phyloP scores from a whole-genome alignment of 208 protist genomes.

The Leishmania arabica region DNA sequence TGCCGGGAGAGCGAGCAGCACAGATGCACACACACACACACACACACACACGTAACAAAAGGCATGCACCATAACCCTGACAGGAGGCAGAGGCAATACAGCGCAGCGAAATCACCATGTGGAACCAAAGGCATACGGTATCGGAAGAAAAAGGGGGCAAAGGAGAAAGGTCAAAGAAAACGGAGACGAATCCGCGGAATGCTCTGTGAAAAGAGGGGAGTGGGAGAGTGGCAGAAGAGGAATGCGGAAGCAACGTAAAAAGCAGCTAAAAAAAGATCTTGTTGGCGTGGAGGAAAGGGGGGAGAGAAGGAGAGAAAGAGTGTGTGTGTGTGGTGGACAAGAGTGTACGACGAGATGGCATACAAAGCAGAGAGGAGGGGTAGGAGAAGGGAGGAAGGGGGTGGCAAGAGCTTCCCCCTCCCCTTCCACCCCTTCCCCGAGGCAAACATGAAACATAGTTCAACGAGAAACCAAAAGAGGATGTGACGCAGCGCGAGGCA shows the following conservation, averaged over 20 bases:
- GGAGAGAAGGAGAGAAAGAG: not conserved
- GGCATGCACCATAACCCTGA: not conserved
- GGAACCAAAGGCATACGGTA: not conserved
- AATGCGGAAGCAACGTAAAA: constrained; percentile 1
- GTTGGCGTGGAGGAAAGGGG: not conserved
- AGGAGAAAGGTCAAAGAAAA: constrained; percentile 4
- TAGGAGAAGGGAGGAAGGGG: not conserved
- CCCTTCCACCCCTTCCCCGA: not conserved
- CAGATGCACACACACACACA: not conserved
- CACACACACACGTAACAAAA: not conserved
- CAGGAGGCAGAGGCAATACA: not conserved
- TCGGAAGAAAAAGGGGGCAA: not conserved
- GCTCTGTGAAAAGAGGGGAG: not conserved
- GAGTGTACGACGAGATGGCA: not conserved
- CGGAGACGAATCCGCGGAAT: no score
- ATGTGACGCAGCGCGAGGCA: not conserved
- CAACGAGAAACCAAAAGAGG: not conserved
- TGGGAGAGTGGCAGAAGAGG: not conserved
- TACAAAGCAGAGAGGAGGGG: not conserved
- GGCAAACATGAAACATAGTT: not conserved
- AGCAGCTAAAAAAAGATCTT: constrained; percentile 1
- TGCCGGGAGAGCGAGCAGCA: not conserved
- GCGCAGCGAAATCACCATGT: not conserved
- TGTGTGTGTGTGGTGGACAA: not conserved
- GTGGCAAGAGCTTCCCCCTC: not conserved